Base-by-base conservation (phyloP, 768 basidiomycete genomes). In the Mrakia frigida region DNA sequence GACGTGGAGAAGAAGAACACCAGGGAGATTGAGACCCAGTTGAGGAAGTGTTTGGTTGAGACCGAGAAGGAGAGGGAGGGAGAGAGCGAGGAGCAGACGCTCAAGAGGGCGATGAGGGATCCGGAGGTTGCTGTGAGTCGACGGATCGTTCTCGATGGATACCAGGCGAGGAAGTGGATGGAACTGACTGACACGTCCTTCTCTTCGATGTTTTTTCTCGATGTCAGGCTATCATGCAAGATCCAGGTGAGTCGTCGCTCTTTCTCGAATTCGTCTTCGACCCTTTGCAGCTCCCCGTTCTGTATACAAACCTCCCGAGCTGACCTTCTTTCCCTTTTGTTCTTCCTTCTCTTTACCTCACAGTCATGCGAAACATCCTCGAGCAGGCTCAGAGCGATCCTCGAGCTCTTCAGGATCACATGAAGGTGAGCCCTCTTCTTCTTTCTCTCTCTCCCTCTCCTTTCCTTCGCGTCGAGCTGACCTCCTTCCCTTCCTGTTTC, bases 41-140 rank as follows among this genome's bases (percentile, higher is more conserved):
- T 93, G 83, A 81, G 87, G 78, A 98, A 97, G 86, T 87, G 89
- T 79, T 89, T 93, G 80, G 87, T 88, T 83, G 93, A 92, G 35
- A 82, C 94, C 74, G 91, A 89, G 82, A 86, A 86, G 69, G 89
- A 97, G 82, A 89, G 94, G 23, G 87, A 89, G 28, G 89, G 87
- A 60, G 96, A 99, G 85, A 89, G 89, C 11, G 94, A 98, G 82
- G 94, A 98, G 82, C 88, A 99, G 86, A 93, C 94, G 28, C 85
- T 97, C 79, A 88, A 91, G 80, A 88, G 96, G 70, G 97, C 96
- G 11, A 97, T 98, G 95, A 88, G 93, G 73, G 97, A 99, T 86
- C 97, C 97, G 18, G 97, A 97, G 84, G 88, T 98, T 73, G 92
- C 81, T 11, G 76, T 77, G 23, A 46, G 76, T 67, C 43, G 21